A percentile compares a stretch with the other conserved stretches of the same genome.
These are phyloP conservation scores for Scheffersomyces insectosa DNA, from an alignment of 1,139 yeast species.

Conservation along the genomic window DNA sequence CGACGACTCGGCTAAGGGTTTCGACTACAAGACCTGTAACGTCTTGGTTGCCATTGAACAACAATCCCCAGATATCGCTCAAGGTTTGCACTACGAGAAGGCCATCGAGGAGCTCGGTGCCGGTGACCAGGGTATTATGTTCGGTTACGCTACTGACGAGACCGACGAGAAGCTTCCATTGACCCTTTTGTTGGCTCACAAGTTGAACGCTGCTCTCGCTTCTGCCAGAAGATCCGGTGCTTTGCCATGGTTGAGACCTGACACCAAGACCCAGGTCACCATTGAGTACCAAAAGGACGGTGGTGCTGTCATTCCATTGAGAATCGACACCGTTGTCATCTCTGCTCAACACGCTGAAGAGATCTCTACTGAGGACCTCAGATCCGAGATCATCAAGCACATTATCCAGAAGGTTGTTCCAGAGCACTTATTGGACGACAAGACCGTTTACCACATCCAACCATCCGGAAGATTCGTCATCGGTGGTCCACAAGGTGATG, in stretches of 20 bases:
- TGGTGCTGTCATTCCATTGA: conserved; percentile 92
- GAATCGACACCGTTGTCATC: conserved; percentile 97
- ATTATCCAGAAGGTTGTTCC: conserved; percentile 92
- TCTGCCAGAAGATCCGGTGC: conserved; percentile 96
- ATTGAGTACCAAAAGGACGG: conserved; percentile 91
- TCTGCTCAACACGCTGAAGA: conserved; percentile 98
- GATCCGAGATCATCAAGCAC: conserved; percentile 73
- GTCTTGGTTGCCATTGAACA: conserved; percentile 98
- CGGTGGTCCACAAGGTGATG: conserved; percentile 99
- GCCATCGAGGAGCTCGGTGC: conserved; percentile 98
- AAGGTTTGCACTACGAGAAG: conserved; percentile 97
- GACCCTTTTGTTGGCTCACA: conserved; percentile 92
- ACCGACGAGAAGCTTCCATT: conserved; percentile 96
- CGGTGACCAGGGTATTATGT: conserved; percentile 99
- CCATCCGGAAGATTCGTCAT: conserved; percentile 99
- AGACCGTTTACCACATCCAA: conserved; percentile 96
- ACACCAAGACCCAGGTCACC: conserved; percentile 99
- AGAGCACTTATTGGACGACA: conserved; percentile 84
- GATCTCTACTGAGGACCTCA: conserved; percentile 88
- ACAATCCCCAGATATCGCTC: conserved; percentile 99
- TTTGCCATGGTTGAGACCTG: conserved; percentile 97
- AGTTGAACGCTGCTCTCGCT: conserved; percentile 95
- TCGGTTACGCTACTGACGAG: conserved; percentile 99
- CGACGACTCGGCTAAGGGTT: conserved; percentile 94
- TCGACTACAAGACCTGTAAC: conserved; percentile 98